Evolutionary conservation across 2,329 filamentous ascomycete species (phyloP), one percentile per base, ranked within the genome.

Genomic region (Cladosporium sp.): DNA sequence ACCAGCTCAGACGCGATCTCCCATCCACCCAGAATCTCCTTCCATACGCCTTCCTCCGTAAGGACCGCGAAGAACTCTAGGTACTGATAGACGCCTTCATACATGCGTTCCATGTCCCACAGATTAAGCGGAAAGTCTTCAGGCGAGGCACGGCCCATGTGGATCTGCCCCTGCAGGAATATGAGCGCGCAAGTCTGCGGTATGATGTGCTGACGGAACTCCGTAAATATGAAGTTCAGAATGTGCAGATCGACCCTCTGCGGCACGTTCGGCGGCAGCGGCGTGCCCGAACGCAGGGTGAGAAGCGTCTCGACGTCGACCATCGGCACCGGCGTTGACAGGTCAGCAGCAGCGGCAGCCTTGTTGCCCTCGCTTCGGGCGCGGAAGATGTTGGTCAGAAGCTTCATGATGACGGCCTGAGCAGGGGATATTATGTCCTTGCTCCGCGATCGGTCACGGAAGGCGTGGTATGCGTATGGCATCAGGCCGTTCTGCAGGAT

Each of bases 71-170:
- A 86, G 67, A 97, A 95, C 62, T 96, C 91, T 1, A 97, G 81
- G 65, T 95, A 95, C 68, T 96, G 91, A 48, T 91, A 89, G 1
- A 97, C 82, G 0, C 92, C 92, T 64, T 97, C 92, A 68, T 95
- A 95, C 54, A 95, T 92, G 11, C 92, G 83, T 68, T 97, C 92
- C 86, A 97, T 95, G 63, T 97, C 92, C 92, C 92, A 97, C 43
- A 90, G 80, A 63, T 97, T 95, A 1, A 96, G 84, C 0, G 92
- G 92, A 63, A 96, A 97, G 63, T 96, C 91, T 56, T 88, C 83
- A 0, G 89, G 84, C 55, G 92, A 81, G 13, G 85, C 83, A 53
- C 84, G 78, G 32, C 85, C 84, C 38, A 85, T 83, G 40, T 89
- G 85, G 33, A 96, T 95, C 65, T 95, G 87, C 13, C 89, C 88